Evolutionary conservation across 2,329 filamentous ascomycete species (phyloP), one percentile per base, ranked within the genome.

Genomic region (Shiraia bambusicola): DNA sequence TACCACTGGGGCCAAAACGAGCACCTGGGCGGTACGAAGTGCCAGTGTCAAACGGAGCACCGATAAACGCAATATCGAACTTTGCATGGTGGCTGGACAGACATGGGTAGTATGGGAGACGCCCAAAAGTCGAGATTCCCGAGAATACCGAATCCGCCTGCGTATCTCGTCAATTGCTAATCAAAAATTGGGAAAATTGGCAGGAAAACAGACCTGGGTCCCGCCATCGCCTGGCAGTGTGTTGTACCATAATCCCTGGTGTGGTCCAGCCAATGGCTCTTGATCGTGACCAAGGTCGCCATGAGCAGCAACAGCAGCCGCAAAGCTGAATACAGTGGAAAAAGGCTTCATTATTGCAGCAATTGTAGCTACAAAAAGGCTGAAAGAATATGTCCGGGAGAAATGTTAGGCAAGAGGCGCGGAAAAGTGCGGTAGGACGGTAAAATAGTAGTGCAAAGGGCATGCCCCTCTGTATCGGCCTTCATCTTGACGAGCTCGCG

Each of bases 141-240:
- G 87, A 92, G 71, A 93, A 94, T 43, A 93, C 87, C 0, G 87
- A 90, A 66, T 94, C 88, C 45, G 88, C 88, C 85, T 91, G 47
- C 28, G 26, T 3, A 33, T 16, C n/a, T 29, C 2, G 49, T 66
- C 41, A 65, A 48, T 47, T 27, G 25, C 31, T 39, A 22, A 19
- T 15, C 24, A 12, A 12, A 12, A 24, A 3, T 7, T 30, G 16
- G 4, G 10, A n/a, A 28, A 11, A 3, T 13, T 4, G 26, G 11
- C 6, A 28, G 6, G 24, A 33, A 5, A n/a, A 49, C 72, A 34
- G 59, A 87, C 86, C 76, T 93, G 87, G 28, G 82, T 93, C 41
- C 88, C 88, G 17, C 88, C 88, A 69, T 93, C 88, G 26, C 88
- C 88, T 3, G 88, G 88, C 4, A 94, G 72, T 1, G 75, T 83